These are phyloP conservation scores for Paratinospora sagittata DNA, from an alignment of 164 flowering plant species.

Conservation along the genomic window DNA sequence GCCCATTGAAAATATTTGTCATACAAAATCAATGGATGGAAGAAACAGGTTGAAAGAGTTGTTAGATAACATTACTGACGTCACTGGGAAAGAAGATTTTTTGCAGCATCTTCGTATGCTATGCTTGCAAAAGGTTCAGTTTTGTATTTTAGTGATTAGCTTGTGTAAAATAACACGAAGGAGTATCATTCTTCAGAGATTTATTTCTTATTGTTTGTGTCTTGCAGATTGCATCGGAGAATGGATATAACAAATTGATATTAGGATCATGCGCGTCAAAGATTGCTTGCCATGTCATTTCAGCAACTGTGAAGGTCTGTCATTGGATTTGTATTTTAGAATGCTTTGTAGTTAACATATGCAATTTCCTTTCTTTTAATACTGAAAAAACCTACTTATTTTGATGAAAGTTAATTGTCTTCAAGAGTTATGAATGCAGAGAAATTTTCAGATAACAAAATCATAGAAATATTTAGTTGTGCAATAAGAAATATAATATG, in stretches of 20 bases:
- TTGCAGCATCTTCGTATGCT: conserved; percentile 63
- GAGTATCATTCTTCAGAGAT: neutral
- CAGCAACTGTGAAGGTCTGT: conserved; percentile 88
- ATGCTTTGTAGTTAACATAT: neutral
- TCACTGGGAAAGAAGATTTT: conserved; percentile 89
- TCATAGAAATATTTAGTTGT: neutral
- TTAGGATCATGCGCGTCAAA: conserved; percentile 85
- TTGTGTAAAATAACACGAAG: neutral
- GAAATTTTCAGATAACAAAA: neutral
- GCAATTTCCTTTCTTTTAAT: neutral
- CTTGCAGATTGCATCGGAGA: conserved; percentile 65
- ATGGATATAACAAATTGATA: conserved; percentile 73
- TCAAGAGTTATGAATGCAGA: neutral
- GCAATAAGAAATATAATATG: no score
- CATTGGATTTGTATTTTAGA: conserved; percentile 2
- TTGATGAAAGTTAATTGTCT: neutral
- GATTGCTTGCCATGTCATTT: conserved; percentile 79
- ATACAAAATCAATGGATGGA: conserved; percentile 37
- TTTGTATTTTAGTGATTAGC: conserved; percentile 6
- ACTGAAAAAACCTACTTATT: neutral
- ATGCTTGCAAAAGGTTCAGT: conserved; percentile 74
- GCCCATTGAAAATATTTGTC: conserved; percentile 54
- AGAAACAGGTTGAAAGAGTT: conserved; percentile 40
- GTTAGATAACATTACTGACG: conserved; percentile 46
- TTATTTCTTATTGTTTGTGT: neutral